Base-by-base conservation (phyloP, 2,329 filamentous ascomycete genomes). In the Sphaerulina vaccinii region DNA sequence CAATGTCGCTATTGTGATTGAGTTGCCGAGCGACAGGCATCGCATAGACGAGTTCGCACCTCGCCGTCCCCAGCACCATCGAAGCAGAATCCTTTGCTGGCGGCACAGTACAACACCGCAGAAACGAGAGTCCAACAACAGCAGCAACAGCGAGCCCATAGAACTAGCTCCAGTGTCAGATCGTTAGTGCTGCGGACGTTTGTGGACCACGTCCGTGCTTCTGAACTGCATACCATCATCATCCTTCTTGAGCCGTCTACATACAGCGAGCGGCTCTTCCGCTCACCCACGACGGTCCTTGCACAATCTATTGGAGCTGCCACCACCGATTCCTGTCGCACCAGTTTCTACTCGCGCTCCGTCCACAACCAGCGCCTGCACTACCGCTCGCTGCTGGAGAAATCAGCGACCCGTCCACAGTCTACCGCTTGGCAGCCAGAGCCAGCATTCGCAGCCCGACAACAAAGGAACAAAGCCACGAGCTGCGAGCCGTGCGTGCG, bases 401-500 rank as follows among this genome's bases (percentile, higher is more conserved):
- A n/a, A n/a, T n/a, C n/a, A n/a, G n/a, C n/a, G n/a, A n/a, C n/a
- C n/a, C n/a, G n/a, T n/a, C n/a, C n/a, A 10, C 27, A 32, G 11
- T 32, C 27, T 10, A 32, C 45, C 13, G 23, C 35, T 29, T 35
- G 27, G 27, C 27, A 11, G 27, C 7, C n/a, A 10, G 27, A 32
- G 27, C 45, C 21, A 48, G 36, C 45, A 22, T 27, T 40, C 35
- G 27, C 22, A 27, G 21, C 13, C 19, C 49, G 46, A 49, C 53
- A 52, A 45, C 48, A 38, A 32, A 13, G 27, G 27, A 32, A 32
- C 8, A 32, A 32, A 32, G 27, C 27, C 27, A 32, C 27, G 10
- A 41, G 48, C 52, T 49, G 47, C 19, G 54, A 56, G 50, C 52
- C 57, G 42, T 47, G 49, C 43, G 55, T 44, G 38, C 49, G 49